Percentiles rank a stretch among this genome's conserved stretches.
phyloP scores from a whole-genome alignment of 2,329 filamentous ascomycete genomes.

The Colletotrichum simmondsii region DNA sequence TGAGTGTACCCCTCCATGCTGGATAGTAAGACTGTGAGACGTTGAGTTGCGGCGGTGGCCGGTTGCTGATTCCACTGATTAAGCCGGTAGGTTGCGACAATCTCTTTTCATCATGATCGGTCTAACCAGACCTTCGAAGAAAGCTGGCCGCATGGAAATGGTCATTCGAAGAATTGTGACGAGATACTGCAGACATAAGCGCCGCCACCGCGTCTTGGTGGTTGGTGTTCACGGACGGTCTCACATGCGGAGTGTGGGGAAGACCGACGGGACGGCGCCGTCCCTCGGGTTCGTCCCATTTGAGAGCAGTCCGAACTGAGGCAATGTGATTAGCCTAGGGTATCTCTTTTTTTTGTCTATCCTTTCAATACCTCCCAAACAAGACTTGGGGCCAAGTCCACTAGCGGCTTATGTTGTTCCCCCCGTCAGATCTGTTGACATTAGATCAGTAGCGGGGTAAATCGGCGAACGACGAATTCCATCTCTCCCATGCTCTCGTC shows the following conservation, averaged over 20 bases:
- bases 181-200: not conserved
- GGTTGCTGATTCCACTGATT: not conserved
- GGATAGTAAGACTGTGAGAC: not conserved
- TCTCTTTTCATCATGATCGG: not conserved
- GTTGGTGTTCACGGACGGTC: conserved; percentile 14
- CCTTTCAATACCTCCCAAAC: not conserved
- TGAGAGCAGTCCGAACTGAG: conserved; percentile 14
- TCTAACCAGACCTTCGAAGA: not conserved
- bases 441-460: not conserved
- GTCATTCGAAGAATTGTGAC: not conserved
- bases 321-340: conserved; percentile 5
- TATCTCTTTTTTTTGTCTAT: conserved; percentile 31
- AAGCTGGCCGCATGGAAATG: not conserved
- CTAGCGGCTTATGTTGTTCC: not conserved
- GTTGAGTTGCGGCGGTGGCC: not conserved
- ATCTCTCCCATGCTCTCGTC: not conserved
- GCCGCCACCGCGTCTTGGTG: not conserved
- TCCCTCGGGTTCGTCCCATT: conserved; percentile 30
- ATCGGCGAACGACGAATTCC: not conserved
- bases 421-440: not conserved
- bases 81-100: not conserved
- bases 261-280: conserved; percentile 26
- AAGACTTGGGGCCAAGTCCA: conserved; percentile 9
- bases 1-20: not conserved
- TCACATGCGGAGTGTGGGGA: conserved; percentile 30